These are phyloP conservation scores for Fusarium lateritium DNA, from an alignment of 2,329 filamentous ascomycete species.

Conservation along the genomic window DNA sequence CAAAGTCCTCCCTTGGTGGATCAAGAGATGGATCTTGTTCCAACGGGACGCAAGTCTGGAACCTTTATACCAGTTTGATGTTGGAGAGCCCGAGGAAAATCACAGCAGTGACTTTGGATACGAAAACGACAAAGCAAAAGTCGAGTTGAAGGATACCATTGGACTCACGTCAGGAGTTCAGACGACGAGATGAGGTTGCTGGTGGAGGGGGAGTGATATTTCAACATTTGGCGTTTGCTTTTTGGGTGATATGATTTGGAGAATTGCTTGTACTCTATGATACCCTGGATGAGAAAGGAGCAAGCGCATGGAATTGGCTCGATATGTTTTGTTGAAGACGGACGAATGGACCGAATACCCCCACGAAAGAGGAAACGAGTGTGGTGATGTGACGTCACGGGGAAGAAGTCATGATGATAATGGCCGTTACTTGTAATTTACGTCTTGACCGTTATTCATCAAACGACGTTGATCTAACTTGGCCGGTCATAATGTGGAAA, in stretches of 20 bases:
- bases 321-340: constrained; percentile 22
- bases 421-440: constrained; percentile 12
- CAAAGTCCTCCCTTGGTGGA: constrained; percentile 72
- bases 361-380: constrained; percentile 9
- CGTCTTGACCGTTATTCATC: constrained; percentile 19
- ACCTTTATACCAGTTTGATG: constrained; percentile 61
- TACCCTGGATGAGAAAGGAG: constrained; percentile 44
- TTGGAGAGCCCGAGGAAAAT: constrained; percentile 52
- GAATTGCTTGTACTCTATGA: constrained; percentile 41
- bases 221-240: constrained; percentile 31
- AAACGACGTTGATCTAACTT: not conserved
- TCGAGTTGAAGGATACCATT: constrained; percentile 57
- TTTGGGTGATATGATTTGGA: constrained; percentile 29
- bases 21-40: constrained; percentile 70
- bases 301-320: constrained; percentile 40
- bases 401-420: constrained; percentile 16
- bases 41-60: constrained; percentile 59
- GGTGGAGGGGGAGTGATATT: constrained; percentile 16
- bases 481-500: not conserved
- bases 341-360: constrained; percentile 12
- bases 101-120: constrained; percentile 51
- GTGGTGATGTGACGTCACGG: constrained; percentile 31
- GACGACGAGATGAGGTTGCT: constrained; percentile 21
- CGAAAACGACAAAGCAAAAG: constrained; percentile 57
- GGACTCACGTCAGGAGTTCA: constrained; percentile 50